Base-by-base conservation (phyloP, 148 eudicot genomes). In the Rheum nobile region DNA sequence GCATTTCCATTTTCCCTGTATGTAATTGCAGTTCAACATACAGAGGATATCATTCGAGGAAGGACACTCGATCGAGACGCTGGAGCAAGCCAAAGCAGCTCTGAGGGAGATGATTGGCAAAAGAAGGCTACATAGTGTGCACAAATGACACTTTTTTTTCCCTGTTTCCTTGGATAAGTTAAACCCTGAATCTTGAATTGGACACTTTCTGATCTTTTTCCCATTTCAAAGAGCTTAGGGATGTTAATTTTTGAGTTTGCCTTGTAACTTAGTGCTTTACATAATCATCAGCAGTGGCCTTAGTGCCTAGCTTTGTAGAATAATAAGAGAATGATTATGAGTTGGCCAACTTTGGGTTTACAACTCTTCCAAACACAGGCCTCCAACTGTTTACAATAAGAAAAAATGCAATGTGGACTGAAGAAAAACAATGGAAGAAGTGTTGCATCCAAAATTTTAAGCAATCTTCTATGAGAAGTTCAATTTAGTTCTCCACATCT, bases 401-500 rank as follows among this genome's bases (percentile, higher is more conserved):
- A n/a, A n/a, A n/a, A n/a, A 31, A 65, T 59, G 28, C 35, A 28
- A 59, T 12, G 16, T 59, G 67, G 0, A 59, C 35, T 24, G 29
- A 14, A 59, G 67, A 59, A 59, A 26, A 28, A 4, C 7, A 0
- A 35, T 10, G 11, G 12, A 16, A 14, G 11, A 28, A 24, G 14
- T 13, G 34, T 12, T 28, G 7, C 67, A 59, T 26, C 10, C 67
- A 59, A 17, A 59, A 10, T 28, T 26, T 65, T 22, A 24, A 54
- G 28, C 63, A 54, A 54, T 11, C 63, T 59, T 59, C 67, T 59
- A 29, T 28, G 9, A 75, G 28, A 93, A 86, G 74, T 80, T 82
- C 79, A 92, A 79, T 73, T 88, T 90, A n/a, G 97, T 90, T 85
- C 97, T 90, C 97, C 97, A 92, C 89, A 90, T 82, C 72, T 96